Evolutionary conservation across 1,284 basidiomycete genomes (phyloP).

Genomic region (Marasmius tenuissimus): DNA sequence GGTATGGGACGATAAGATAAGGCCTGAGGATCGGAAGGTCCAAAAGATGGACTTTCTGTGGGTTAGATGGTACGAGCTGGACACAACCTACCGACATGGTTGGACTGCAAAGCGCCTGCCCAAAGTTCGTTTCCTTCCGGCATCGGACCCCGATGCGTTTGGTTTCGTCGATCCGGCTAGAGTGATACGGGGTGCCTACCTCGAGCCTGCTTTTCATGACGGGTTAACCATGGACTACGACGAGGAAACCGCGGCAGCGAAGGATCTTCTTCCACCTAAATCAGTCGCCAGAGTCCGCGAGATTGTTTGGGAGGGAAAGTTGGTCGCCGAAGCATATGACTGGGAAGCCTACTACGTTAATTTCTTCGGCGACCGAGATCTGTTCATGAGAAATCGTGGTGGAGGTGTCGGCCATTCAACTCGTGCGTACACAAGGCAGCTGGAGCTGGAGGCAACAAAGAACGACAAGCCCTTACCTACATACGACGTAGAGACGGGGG

Average conservation of each 20-base stretch:
- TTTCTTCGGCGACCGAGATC: constrained; percentile 16
- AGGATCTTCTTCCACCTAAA: not conserved
- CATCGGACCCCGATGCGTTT: constrained; percentile 20
- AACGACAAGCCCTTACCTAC: not conserved
- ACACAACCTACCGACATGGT: constrained; percentile 13
- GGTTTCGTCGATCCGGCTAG: constrained; percentile 30
- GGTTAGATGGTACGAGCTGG: constrained; percentile 27
- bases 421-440: not conserved
- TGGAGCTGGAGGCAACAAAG: not conserved
- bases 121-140: constrained; percentile 20
- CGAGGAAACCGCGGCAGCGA: not conserved
- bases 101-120: constrained; percentile 15
- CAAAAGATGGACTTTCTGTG: constrained; percentile 24
- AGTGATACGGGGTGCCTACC: constrained; percentile 26
- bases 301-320: constrained; percentile 2
- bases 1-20: not conserved
- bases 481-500: not conserved
- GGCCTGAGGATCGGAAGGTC: not conserved
- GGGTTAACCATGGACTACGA: constrained; percentile 3
- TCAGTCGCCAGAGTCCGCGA: constrained; percentile 9
- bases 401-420: constrained; percentile 10
- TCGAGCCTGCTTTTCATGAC: constrained; percentile 26
- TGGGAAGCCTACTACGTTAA: constrained; percentile 24
- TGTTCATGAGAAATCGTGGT: constrained; percentile 11
- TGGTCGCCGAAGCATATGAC: constrained; percentile 16